phyloP scores from a whole-genome alignment of 192 early-diverging fungal genomes.

The Coemansia sp. region DNA sequence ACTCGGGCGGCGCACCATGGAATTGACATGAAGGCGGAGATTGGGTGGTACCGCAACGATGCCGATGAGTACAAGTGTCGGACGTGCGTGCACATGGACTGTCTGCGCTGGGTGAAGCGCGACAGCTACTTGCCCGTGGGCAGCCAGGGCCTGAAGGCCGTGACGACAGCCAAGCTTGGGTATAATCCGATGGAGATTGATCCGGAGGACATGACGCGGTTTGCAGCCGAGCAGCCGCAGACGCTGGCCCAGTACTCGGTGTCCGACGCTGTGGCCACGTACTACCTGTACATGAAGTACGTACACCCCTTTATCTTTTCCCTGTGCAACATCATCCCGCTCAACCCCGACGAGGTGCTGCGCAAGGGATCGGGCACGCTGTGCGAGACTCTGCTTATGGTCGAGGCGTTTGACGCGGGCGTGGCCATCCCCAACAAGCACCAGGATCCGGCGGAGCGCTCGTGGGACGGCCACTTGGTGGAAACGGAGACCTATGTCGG shows the following conservation, averaged over 20 bases:
- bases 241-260: slow-evolving; percentile 96
- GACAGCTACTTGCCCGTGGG: slow-evolving; percentile 97
- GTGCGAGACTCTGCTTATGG: slow-evolving; percentile 96
- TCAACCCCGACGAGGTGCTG: slow-evolving; percentile 95
- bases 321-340: slow-evolving; percentile 98
- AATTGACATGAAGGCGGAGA: slow-evolving; percentile 84
- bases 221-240: slow-evolving; percentile 88
- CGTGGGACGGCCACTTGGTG: slow-evolving; percentile 85
- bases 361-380: slow-evolving; percentile 95
- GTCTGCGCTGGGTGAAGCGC: slow-evolving; percentile 96
- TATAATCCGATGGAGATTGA: slow-evolving; percentile 99
- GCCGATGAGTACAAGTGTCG: slow-evolving; percentile 85
- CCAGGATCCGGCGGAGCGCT: slow-evolving; percentile 68
- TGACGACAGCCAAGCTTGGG: slow-evolving; percentile 91
- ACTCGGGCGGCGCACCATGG: slow-evolving; percentile 75
- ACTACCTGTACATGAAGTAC: slow-evolving; percentile 99
- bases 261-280: slow-evolving; percentile 98
- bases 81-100: slow-evolving; percentile 92
- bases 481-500: slow-evolving; percentile 98
- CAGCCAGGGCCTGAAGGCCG: slow-evolving; percentile 94
- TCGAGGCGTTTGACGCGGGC: slow-evolving; percentile 81
- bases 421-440: slow-evolving; percentile 99
- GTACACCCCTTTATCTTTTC: slow-evolving; percentile 99
- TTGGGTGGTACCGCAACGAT: slow-evolving; percentile 78
- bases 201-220: slow-evolving; percentile 97